A percentile compares a stretch with the other conserved stretches of the same genome.
Conservation (phyloP, 2,329 filamentous ascomycete genomes). For the Calonectria honghensis region DNA sequence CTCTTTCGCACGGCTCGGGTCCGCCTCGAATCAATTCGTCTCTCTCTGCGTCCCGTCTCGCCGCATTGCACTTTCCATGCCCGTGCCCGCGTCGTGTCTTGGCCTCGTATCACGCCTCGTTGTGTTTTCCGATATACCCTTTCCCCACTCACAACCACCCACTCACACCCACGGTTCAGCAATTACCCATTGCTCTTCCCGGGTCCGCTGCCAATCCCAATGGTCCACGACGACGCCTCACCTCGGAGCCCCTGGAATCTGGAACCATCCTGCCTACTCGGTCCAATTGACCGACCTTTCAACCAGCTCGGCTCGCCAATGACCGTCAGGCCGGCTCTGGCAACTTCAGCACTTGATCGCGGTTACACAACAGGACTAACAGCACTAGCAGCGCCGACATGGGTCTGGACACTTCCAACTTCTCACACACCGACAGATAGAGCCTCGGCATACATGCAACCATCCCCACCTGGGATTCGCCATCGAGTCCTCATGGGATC, state of each 20-base stretch:
- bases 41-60: slow-evolving; percentile 10
- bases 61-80: slow-evolving; percentile 1
- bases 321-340: not conserved
- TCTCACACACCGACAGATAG: slow-evolving; percentile 10
- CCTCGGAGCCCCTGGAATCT: not conserved
- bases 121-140: slow-evolving; percentile 14
- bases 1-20: slow-evolving; percentile 19
- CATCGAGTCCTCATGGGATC: slow-evolving; percentile 14
- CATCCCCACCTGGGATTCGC: slow-evolving; percentile 21
- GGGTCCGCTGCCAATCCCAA: slow-evolving; percentile 7
- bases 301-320: not conserved
- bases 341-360: slow-evolving; percentile 5
- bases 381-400: slow-evolving; percentile 32
- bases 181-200: slow-evolving; percentile 1
- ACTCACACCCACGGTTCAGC: slow-evolving; percentile 15
- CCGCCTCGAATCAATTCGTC: not conserved
- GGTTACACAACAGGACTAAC: slow-evolving; percentile 28
- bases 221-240: not conserved
- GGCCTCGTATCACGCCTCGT: slow-evolving; percentile 16
- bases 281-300: not conserved
- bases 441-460: slow-evolving; percentile 20
- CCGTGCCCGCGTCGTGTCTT: slow-evolving; percentile 13
- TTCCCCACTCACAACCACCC: slow-evolving; percentile 6
- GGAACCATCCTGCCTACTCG: not conserved
- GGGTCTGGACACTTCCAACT: slow-evolving; percentile 17